Percentiles rank a stretch among this genome's conserved stretches.
Conservation (phyloP, 208 protist species). For the Endotrypanum monterogeii region DNA sequence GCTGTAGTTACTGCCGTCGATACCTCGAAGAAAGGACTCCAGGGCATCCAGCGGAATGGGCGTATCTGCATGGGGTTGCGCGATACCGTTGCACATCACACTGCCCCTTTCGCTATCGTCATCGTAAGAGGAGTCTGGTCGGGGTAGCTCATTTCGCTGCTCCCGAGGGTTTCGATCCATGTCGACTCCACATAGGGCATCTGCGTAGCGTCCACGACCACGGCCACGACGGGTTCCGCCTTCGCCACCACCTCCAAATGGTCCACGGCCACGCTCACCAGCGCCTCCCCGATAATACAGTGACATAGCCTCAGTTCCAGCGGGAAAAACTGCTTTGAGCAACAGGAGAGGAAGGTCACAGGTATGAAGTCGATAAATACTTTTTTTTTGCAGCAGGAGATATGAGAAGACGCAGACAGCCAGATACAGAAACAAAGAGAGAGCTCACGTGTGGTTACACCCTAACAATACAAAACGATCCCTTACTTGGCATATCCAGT, state of each 20-base stretch:
- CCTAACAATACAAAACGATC: too few relatives aligned
- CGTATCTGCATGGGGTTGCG: background rate
- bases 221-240: background rate
- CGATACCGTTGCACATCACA: background rate
- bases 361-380: background rate
- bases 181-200: background rate
- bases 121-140: slow-evolving; percentile 9
- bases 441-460: background rate
- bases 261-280: background rate
- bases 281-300: slow-evolving; percentile 11
- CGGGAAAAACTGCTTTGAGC: too few relatives aligned
- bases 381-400: background rate
- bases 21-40: slow-evolving; percentile 32
- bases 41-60: slow-evolving; percentile 17
- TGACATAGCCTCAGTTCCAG: slow-evolving; percentile 6
- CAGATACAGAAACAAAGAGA: background rate
- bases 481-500: too few relatives aligned
- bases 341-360: background rate
- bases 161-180: background rate
- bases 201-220: slow-evolving; percentile 12
- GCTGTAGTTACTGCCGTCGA: slow-evolving; percentile 61
- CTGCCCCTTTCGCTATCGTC: slow-evolving; percentile 6
- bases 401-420: background rate
- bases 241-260: background rate
- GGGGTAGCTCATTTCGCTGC: slow-evolving; percentile 2